Base-by-base conservation (phyloP, 2,329 filamentous ascomycete species). In the Volutella citrinella region DNA sequence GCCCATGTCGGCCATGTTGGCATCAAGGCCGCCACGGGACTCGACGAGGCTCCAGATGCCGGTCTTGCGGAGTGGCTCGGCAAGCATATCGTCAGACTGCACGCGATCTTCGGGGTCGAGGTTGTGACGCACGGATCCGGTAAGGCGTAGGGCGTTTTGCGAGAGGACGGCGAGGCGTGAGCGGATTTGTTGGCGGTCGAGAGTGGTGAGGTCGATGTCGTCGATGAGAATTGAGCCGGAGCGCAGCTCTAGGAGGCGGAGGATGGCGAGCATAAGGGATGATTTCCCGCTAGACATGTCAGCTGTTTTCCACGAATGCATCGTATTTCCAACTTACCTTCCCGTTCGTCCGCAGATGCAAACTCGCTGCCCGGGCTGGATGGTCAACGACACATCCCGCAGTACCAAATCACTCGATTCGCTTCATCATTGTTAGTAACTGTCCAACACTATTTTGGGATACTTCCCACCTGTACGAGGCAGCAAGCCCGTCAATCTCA, bases 61-160 rank as follows among this genome's bases (percentile, higher is more conserved):
- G 0, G 75, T 70, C 12, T 67, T 65, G 10, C 64, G 50, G 3
- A 80, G 54, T 0, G 68, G 70, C 3, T 52, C 43, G 23, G 63
- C 58, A 31, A 77, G 68, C 1, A 55, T 54, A 3, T 61, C 59
- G 30, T 76, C 65, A n/a, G n/a, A n/a, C n/a, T n/a, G n/a, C n/a
- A n/a, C n/a, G n/a, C n/a, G n/a, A n/a, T n/a, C n/a, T n/a, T n/a
- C n/a, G n/a, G 72, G 72, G 39, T 76, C 70, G 3, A 72, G 54
- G 30, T 78, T 79, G 4, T 59, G 52, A 0, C 70, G 64, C 4
- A 79, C 54, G 0, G 56, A 69, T 2, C 69, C 72, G 2, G 63
- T 62, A 5, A 77, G 52, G 14, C 74, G 63, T 36, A 74, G 66
- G 1, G 70, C 60, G 27, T 77, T 72, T 53, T 78, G 74, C 1